Evolutionary conservation across 495 filamentous ascomycete genomes (phyloP).

Genomic region (Penicillium diatomitis): DNA sequence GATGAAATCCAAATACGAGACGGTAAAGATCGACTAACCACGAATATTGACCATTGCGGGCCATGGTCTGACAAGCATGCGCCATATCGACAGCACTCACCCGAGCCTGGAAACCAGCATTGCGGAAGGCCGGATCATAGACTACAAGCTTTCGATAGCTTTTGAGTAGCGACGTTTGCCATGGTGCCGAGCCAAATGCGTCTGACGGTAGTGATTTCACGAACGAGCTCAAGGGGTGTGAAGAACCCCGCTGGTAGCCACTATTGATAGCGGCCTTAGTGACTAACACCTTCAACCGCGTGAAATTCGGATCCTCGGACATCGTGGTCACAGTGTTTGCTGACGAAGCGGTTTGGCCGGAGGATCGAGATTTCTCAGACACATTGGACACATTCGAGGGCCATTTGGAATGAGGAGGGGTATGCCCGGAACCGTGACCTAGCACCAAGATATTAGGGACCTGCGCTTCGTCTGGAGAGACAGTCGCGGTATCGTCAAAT

Average conservation of each 20-base stretch:
- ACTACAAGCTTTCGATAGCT: constrained; percentile 70
- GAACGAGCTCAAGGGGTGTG: constrained; percentile 53
- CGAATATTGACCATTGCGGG: constrained; percentile 52
- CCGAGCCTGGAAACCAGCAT: constrained; percentile 44
- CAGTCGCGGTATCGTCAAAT: constrained; percentile 72
- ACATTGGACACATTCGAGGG: constrained; percentile 63
- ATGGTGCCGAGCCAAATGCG: constrained; percentile 63
- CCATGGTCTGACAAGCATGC: constrained; percentile 66
- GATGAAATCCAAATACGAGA: constrained; percentile 74
- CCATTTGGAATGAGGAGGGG: constrained; percentile 47
- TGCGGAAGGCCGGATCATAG: constrained; percentile 55
- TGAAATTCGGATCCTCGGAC: constrained; percentile 63
- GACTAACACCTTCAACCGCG: constrained; percentile 63
- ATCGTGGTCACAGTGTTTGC: constrained; percentile 60
- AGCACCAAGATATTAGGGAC: constrained; percentile 81
- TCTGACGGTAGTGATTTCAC: constrained; percentile 66
- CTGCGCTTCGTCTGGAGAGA: constrained; percentile 67
- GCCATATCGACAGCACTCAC: constrained; percentile 63
- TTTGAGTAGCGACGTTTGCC: constrained; percentile 61
- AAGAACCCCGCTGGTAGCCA: constrained; percentile 49
- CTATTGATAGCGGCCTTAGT: constrained; percentile 74
- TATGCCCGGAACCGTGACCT: constrained; percentile 43
- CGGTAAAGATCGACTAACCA: constrained; percentile 75
- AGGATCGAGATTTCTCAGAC: constrained; percentile 64
- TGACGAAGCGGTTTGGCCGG: constrained; percentile 57